Evolutionary conservation across 345 rosid genomes (phyloP).

Genomic region (Eucalyptus marginata): DNA sequence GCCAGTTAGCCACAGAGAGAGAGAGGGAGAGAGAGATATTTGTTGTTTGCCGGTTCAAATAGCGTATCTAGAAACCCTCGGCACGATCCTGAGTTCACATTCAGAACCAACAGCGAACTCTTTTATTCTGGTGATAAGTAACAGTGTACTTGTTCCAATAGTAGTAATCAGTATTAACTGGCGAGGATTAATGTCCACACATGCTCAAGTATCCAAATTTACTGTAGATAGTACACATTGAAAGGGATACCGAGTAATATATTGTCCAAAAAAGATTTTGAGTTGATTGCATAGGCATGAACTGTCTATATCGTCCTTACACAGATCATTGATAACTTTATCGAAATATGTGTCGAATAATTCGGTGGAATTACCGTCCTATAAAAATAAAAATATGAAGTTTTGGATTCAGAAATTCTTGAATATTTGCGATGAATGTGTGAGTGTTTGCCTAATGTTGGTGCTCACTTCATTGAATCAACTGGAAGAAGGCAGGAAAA

Average conservation of each 20-base stretch:
- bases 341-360: not conserved
- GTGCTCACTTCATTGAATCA: not conserved
- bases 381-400: not conserved
- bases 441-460: not conserved
- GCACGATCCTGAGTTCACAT: not conserved
- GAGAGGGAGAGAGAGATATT: not conserved
- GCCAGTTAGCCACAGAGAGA: not conserved
- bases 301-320: not conserved
- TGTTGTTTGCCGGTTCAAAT: not conserved
- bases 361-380: accelerated
- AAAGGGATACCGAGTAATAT: not conserved
- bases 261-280: not conserved
- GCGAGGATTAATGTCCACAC: not conserved
- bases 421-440: not conserved
- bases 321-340: accelerated
- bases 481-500: not conserved
- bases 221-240: not conserved
- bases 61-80: not conserved
- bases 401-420: not conserved
- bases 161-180: not conserved
- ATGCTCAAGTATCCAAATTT: not conserved
- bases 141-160: not conserved
- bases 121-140: not conserved
- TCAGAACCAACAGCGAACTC: not conserved
- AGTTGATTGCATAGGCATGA: not conserved